Evolutionary conservation across 2,329 filamentous ascomycete genomes (phyloP), one percentile per base, ranked within the genome.

Genomic region (Capronia coronata): DNA sequence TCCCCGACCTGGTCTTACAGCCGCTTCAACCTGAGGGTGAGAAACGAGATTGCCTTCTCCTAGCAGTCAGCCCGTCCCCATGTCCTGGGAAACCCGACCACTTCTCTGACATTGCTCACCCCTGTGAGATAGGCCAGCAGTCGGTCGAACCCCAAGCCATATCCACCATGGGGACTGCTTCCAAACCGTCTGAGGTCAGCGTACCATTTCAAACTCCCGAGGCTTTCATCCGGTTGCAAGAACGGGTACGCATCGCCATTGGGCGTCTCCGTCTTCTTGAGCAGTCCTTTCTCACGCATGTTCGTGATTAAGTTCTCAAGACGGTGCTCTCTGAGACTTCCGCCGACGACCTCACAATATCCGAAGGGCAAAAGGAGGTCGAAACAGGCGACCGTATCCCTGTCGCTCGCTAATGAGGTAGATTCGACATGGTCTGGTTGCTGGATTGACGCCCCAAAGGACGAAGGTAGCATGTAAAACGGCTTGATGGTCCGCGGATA

Each of bases 401-500:
- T 52, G 10, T 30, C 44, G 43, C 43, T 43, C 3, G 21, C 29
- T 32, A 44, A 21, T 3, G 23, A 14, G 13, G 43, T 27, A 25
- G 23, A 14, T 18, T 14, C n/a, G 10, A 46, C 16, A 18, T 37
- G 14, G 23, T 32, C 29, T n/a, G 43, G 10, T 16, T 43, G 30
- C 2, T 43, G 23, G 23, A 22, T 38, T 13, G 41, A 38, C 16
- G 43, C 34, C 13, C 19, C 32, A 18, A 29, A 13, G 6, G 49
- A 43, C 4, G 78, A 79, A 13, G 80, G 79, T 1, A 79, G 68
- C 86, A 89, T 90, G 68, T 90, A 98, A 69, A 97, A 98, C 9
- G 91, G 87, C 70, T 98, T 98, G 65, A 93, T 82, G 41, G 75
- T 73, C 57, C 80, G 80, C n/a, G 93, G 93, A 64, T 96, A 98